Base-by-base conservation (phyloP, 2,329 filamentous ascomycete species). In the Apiospora kogelbergensis region DNA sequence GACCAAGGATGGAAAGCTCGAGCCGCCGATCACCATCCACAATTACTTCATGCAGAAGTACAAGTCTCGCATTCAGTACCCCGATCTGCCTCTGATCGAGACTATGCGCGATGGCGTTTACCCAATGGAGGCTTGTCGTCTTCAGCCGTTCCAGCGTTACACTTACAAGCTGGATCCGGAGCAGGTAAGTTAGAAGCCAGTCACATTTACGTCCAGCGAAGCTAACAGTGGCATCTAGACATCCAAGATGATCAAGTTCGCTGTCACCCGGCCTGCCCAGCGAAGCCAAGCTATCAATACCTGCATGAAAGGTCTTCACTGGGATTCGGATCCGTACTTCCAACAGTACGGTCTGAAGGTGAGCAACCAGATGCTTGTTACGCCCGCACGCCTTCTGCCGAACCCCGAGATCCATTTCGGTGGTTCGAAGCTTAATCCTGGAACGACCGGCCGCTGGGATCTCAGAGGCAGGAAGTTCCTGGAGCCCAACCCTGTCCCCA, bases 191-290 rank as follows among this genome's bases (percentile, higher is more conserved):
- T 30, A 42, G n/a, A 44, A 37, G 30, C 68, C 46, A 11, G 9
- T 15, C 64, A n/a, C 22, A 60, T 15, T 37, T 68, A 7, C 17
- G 66, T 30, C 44, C 10, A 15, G n/a, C 17, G 15, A 57, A n/a
- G 17, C 17, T n/a, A 20, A 26, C 42, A 60, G 10, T 57, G 6
- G 11, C 17, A 15, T 13, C 33, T 20, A 97, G 81, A 98, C 95
- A 0, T 83, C 91, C 0, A 81, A 86, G 6, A 99, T 99, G 96
- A 98, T 99, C 83, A 95, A 92, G 79, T 94, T 95, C 75, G 95
- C 95, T 0, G 95, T 97, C 5, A 93, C 92, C 6, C 87, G 91
- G 1, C 96, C 96, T 0, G 78, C 79, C 0, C 78, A 89, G 40
- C 92, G 96, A n/a, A 87, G 89, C 72, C 74, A 78, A 0, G 88